These are phyloP conservation scores for Aspergillus proliferans DNA, from an alignment of 2,329 filamentous ascomycete genomes.

Conservation along the genomic window DNA sequence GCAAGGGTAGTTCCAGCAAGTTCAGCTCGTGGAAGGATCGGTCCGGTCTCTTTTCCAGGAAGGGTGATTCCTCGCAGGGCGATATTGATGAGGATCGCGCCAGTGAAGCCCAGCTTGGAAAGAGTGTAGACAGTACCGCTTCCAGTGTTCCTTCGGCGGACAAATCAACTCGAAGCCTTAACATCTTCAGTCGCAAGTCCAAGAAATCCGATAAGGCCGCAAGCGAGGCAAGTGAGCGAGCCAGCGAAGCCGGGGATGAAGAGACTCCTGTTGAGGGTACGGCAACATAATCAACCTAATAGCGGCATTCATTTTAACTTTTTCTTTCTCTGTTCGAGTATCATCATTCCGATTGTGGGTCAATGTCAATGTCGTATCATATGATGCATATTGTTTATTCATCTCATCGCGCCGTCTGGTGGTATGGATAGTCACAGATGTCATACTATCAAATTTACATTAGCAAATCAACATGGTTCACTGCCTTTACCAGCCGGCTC, in stretches of 20 bases:
- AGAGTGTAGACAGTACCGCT: slow-evolving; percentile 37
- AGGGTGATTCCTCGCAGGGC: slow-evolving; percentile 37
- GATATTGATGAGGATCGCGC: slow-evolving; percentile 41
- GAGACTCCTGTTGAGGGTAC: slow-evolving; percentile 30
- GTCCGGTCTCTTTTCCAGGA: slow-evolving; percentile 42
- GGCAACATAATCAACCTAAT: slow-evolving; percentile 6
- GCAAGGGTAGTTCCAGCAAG: slow-evolving; percentile 46
- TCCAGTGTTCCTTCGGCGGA: slow-evolving; percentile 39
- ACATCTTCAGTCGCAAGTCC: slow-evolving; percentile 44
- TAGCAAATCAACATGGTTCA: too few relatives aligned
- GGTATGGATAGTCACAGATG: too few relatives aligned
- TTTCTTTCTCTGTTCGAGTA: neutral
- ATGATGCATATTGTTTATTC: too few relatives aligned
- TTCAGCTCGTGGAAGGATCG: slow-evolving; percentile 50
- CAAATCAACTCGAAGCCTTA: slow-evolving; percentile 37
- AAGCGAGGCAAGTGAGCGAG: slow-evolving; percentile 39
- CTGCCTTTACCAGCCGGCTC: too few relatives aligned
- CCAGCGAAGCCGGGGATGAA: slow-evolving; percentile 40
- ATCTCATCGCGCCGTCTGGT: too few relatives aligned
- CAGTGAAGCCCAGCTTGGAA: slow-evolving; percentile 36
- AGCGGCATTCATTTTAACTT: too few relatives aligned
- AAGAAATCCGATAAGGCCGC: slow-evolving; percentile 37
- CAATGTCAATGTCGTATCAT: too few relatives aligned
- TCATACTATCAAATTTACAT: too few relatives aligned
- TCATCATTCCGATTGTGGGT: neutral